Evolutionary conservation across 768 basidiomycete species (phyloP).

Genomic region (Naganishia vaughanmartiniae): DNA sequence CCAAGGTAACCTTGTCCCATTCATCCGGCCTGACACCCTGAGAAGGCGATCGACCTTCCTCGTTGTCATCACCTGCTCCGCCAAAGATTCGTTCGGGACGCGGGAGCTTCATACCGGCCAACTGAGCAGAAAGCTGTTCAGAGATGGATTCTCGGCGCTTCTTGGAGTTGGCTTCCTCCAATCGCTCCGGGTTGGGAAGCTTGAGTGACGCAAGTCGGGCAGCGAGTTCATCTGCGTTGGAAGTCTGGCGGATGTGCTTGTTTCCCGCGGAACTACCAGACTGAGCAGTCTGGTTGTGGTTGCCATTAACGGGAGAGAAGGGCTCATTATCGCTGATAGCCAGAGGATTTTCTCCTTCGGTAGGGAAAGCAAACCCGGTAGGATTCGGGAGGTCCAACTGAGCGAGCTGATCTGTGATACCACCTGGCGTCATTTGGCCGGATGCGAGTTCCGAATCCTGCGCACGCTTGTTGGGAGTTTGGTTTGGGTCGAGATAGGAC

Average conservation of each 20-base stretch:
- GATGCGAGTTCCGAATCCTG: conserved; percentile 4
- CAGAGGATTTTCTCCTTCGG: conserved; percentile 13
- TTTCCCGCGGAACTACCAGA: conserved; percentile 29
- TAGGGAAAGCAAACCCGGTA: conserved; percentile 36
- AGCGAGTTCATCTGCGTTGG: conserved; percentile 23
- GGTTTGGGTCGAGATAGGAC: conserved; percentile 15
- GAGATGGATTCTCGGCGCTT: conserved; percentile 45
- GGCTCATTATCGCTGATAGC: conserved; percentile 15
- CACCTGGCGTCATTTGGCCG: conserved; percentile 38
- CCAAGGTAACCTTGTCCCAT: conserved; percentile 50
- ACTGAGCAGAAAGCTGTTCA: conserved; percentile 41
- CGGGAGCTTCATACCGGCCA: conserved; percentile 50
- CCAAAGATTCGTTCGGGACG: conserved; percentile 51
- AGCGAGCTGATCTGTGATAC: conserved; percentile 46
- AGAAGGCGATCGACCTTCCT: conserved; percentile 25
- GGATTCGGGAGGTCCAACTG: conserved; percentile 48
- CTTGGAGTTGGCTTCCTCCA: conserved; percentile 38
- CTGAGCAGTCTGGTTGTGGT: conserved; percentile 21
- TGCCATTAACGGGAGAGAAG: background rate
- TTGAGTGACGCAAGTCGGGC: conserved; percentile 24
- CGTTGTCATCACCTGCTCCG: conserved; percentile 38
- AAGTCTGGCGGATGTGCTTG: conserved; percentile 26
- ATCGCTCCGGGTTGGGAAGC: conserved; percentile 49
- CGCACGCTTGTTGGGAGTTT: conserved; percentile 4
- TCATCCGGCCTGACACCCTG: conserved; percentile 47